Conservation (phyloP, 768 basidiomycete species). For the Rhodotorula babjevae region DNA sequence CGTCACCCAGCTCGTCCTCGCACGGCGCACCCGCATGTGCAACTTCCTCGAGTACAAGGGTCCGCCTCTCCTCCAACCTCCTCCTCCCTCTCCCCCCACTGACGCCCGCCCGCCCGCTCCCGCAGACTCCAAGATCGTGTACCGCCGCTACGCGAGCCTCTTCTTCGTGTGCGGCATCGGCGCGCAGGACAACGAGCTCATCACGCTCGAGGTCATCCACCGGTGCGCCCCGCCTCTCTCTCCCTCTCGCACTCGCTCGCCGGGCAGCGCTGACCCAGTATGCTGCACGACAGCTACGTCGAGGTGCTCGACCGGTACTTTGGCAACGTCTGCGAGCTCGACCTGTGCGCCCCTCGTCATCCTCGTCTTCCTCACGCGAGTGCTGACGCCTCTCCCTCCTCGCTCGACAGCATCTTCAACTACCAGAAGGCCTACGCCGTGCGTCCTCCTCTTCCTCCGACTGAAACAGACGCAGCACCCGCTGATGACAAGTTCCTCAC, state of each 20-base stretch:
- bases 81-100: background rate
- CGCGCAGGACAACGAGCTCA: constrained; percentile 79
- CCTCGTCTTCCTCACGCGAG: too few relatives aligned
- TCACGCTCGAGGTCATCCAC: constrained; percentile 87
- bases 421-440: constrained; percentile 92
- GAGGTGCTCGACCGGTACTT: constrained; percentile 80
- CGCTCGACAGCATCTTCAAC: constrained; percentile 82
- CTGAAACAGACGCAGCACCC: too few relatives aligned
- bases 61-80: constrained; percentile 49
- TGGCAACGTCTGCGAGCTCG: constrained; percentile 82
- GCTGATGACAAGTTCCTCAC: too few relatives aligned
- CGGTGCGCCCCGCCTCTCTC: constrained; percentile 59
- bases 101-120: background rate
- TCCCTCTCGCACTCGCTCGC: too few relatives aligned
- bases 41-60: constrained; percentile 97
- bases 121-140: constrained; percentile 77
- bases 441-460: too few relatives aligned
- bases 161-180: constrained; percentile 90
- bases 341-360: constrained; percentile 59
- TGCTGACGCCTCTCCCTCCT: background rate
- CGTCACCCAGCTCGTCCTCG: constrained; percentile 79
- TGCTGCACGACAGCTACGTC: constrained; percentile 40
- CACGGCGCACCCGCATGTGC: constrained; percentile 82
- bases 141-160: constrained; percentile 88
- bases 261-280: too few relatives aligned